Percentiles rank a stretch among this genome's conserved stretches.
Conservation (phyloP, 75 land plant species). For the Sequoiadendron giganteum region DNA sequence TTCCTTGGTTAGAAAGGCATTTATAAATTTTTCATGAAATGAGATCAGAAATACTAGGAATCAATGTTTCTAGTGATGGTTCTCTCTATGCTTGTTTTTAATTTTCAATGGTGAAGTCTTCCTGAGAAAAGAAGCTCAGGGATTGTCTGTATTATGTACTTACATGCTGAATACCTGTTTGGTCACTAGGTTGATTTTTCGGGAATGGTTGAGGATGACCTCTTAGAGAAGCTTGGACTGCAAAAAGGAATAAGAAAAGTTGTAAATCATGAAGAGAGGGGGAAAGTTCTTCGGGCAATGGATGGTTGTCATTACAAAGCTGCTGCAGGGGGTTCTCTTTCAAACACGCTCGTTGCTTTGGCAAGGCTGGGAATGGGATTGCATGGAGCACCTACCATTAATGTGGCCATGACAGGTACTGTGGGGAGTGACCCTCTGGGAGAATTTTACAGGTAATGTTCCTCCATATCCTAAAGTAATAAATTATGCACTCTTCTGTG, state of each 20-base stretch:
- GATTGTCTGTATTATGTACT: background rate
- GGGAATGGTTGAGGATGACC: constrained; percentile 86
- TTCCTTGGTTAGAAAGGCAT: background rate
- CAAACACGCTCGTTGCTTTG: constrained; percentile 91
- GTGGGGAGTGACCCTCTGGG: constrained; percentile 94
- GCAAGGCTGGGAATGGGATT: constrained; percentile 76
- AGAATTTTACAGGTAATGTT: constrained; percentile 82
- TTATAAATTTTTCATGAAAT: background rate
- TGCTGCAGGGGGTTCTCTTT: constrained; percentile 99
- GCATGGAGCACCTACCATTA: constrained; percentile 41
- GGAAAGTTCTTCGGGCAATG: constrained; percentile 78
- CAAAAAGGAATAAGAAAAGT: constrained; percentile 89
- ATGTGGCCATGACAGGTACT: constrained; percentile 95
- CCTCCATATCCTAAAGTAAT: background rate
- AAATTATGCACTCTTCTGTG: background rate
- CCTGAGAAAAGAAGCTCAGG: background rate
- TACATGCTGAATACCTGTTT: constrained; percentile 8
- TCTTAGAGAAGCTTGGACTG: constrained; percentile 68
- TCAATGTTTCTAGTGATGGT: constrained; percentile 4
- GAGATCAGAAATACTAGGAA: constrained; percentile 1
- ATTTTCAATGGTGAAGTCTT: background rate
- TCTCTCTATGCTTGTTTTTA: background rate
- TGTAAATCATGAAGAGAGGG: constrained; percentile 93
- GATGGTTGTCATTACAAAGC: constrained; percentile 95
- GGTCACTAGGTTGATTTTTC: constrained; percentile 86